Base-by-base conservation (phyloP, 495 filamentous ascomycete genomes). In the Penicillium taxi region DNA sequence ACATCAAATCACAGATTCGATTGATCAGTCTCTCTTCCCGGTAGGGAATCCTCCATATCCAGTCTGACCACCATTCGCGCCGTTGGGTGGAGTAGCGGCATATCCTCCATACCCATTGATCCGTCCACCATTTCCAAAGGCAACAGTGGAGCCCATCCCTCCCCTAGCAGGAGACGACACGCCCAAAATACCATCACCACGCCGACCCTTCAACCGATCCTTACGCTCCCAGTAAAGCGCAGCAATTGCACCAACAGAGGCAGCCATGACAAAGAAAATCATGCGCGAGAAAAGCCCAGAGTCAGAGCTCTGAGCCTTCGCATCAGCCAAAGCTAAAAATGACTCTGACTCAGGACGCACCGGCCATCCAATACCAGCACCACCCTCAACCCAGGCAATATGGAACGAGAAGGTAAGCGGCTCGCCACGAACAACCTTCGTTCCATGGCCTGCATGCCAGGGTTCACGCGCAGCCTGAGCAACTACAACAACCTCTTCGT, bases 371-470 rank as follows among this genome's bases (percentile, higher is more conserved):
- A 68, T 57, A 6, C 67, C 55, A 20, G 53, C 65, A 8, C 84
- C 79, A 2, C 77, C 82, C 13, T 84, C 80, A 50, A 93, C 81
- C 91, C 91, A 98, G 22, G 84, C 70, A 23, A 96, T 80, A 37
- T 73, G 78, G 47, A 98, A 83, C 31, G 72, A 75, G 47, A 96
- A 72, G 1, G 86, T 78, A 17, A 98, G 63, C 16, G 80, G 77
- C 52, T 95, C 86, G 5, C 89, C 89, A 48, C 95, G 94, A 15
- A 96, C 72, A 18, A 98, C 70, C 39, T 80, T 77, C 17, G 66
- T 70, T 11, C 69, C 65, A 20, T 69, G 66, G 0, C 66, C 66
- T 0, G 58, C 44, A 2, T 64, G 67, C 66, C 66, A 69, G n/a
- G 66, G 66, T 8, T 67, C 58, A 9, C 56, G 52, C 20, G 66